Base-by-base conservation (phyloP, 768 basidiomycete genomes). In the Epithele typhae region DNA sequence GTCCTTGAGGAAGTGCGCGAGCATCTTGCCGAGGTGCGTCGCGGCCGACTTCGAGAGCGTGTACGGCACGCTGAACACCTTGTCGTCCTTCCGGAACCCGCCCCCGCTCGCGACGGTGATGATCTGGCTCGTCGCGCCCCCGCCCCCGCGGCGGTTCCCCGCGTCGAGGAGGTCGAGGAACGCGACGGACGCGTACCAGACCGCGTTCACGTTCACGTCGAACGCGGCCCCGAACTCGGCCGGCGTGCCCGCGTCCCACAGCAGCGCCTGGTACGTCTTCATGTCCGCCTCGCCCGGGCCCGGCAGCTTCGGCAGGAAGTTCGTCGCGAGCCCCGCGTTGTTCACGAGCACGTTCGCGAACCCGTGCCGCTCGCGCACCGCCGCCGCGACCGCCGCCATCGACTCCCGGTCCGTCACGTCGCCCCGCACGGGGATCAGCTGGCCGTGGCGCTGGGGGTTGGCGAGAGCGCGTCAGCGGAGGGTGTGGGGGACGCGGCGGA, bases 101-200 rank as follows among this genome's bases (percentile, higher is more conserved):
- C 82, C 84, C 36, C 82, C 82, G 38, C 82, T 84, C 0, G 84
- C 82, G 5, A 87, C 72, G 11, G 84, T 79, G 43, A 87, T 67
- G 51, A 88, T 84, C 62, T 87, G 86, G 66, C 58, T 56, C 25
- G 40, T 62, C 22, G 59, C 56, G 43, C 55, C 60, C 21, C 43
- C 35, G 49, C 50, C 52, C 8, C 46, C 43, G 25, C 43, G 45
- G 40, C 53, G 45, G 59, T 89, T 89, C 14, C 87, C 89, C 54
- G 79, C 77, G 57, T 86, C 77, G 18, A 92, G 69, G 14, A 92
- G 70, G 51, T 87, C 89, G 53, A 92, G 75, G 68, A 92, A 91
- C 8, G 87, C 88, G 27, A 90, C 75, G 3, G 88, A 83, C 23
- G 79, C 79, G 68, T 85, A 89, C 64, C 87, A 90, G 25, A 77